Conservation (phyloP, 805 yeast species). For the Sugiyamaella mastotermitis region DNA sequence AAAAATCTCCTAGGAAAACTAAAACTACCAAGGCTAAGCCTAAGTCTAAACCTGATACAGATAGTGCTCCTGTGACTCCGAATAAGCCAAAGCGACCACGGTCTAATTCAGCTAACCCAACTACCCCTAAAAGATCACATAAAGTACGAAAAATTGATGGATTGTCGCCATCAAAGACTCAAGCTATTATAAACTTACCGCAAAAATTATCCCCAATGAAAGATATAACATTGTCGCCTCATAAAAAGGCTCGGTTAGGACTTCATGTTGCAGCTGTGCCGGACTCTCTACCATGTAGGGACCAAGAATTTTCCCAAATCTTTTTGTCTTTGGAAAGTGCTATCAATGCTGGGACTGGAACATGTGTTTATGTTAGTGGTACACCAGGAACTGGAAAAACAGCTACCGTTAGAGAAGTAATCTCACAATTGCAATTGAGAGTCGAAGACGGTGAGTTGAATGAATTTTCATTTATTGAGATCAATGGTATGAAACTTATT, state of each 20-base stretch:
- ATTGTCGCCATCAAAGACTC: slow-evolving; percentile 11
- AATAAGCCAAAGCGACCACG: slow-evolving; percentile 7
- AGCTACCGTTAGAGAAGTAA: slow-evolving; percentile 82
- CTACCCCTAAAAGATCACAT: slow-evolving; percentile 9
- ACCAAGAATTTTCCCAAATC: slow-evolving; percentile 67
- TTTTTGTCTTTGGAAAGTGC: slow-evolving; percentile 67
- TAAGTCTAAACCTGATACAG: not conserved
- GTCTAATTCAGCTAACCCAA: not conserved
- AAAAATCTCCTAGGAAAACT: slow-evolving; percentile 3
- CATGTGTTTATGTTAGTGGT: slow-evolving; percentile 88
- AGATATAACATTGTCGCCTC: slow-evolving; percentile 17
- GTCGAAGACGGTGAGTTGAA: slow-evolving; percentile 35
- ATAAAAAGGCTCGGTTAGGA: slow-evolving; percentile 24
- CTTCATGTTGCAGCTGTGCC: slow-evolving; percentile 36
- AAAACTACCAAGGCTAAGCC: not conserved
- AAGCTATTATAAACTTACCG: slow-evolving; percentile 5
- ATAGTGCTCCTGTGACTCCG: slow-evolving; percentile 5
- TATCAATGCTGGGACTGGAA: slow-evolving; percentile 62
- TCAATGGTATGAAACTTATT: slow-evolving; percentile 82
- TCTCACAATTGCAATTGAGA: slow-evolving; percentile 53
- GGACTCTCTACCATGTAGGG: slow-evolving; percentile 74
- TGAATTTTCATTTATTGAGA: slow-evolving; percentile 70
- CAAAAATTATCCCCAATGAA: slow-evolving; percentile 7
- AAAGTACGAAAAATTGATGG: slow-evolving; percentile 5
- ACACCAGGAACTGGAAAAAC: slow-evolving; percentile 99